A percentile compares a stretch with the other conserved stretches of the same genome.
Evolutionary conservation across 805 yeast genomes (phyloP).

Genomic region (Grigorovia yakushimaensis): DNA sequence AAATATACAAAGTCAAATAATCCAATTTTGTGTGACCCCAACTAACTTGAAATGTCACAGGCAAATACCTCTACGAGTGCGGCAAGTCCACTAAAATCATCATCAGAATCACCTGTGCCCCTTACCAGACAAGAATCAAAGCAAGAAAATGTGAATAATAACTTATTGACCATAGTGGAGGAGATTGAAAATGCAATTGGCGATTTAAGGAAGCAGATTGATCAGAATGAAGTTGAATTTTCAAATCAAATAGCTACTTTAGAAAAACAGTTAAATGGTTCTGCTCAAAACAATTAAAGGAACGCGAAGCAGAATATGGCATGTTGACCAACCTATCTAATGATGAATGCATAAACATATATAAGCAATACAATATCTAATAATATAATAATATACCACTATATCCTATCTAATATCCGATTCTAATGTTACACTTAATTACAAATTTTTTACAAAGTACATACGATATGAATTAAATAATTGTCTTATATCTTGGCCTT

Average conservation of each 20-base stretch:
- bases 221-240: slow-evolving; percentile 17
- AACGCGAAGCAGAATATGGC: too few species aligned
- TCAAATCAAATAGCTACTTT: slow-evolving; percentile 10
- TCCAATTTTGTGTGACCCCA: too few species aligned
- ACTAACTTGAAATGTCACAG: background rate
- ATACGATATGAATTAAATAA: background rate
- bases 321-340: background rate
- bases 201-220: slow-evolving; percentile 11
- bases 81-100: background rate
- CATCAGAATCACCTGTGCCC: background rate
- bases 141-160: too few species aligned
- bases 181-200: slow-evolving; percentile 20
- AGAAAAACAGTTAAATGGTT: slow-evolving; percentile 16
- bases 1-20: too few species aligned
- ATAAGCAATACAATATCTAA: too few species aligned
- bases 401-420: background rate
- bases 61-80: background rate
- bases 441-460: background rate
- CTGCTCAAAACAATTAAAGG: too few species aligned
- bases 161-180: background rate
- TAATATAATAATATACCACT: slow-evolving; percentile 1
- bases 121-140: too few species aligned
- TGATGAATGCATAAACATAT: background rate
- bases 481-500: slow-evolving; percentile 5
- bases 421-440: background rate